Base-by-base conservation (phyloP, 2,329 filamentous ascomycete genomes). In the Blastomyces emzantsi region DNA sequence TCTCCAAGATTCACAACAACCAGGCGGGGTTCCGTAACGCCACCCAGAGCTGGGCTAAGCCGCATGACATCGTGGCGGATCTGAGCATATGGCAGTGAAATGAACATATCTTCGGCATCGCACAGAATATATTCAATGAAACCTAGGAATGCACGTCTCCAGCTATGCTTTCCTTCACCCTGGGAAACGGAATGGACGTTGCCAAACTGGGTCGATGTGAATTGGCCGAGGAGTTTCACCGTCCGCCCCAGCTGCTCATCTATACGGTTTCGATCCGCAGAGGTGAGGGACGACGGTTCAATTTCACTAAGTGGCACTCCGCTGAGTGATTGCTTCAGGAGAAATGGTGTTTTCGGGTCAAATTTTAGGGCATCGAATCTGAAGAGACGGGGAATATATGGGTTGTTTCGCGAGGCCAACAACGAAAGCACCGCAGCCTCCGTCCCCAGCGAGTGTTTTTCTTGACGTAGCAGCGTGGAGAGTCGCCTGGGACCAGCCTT, bases 81-180 rank as follows among this genome's bases (percentile, higher is more conserved):
- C 62, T 79, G 78, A 11, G 80, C 77, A 67, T 85, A 85, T 0
- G 83, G 83, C 7, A 85, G 70, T 64, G 79, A 81, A 67, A 86
- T 78, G 15, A 85, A 79, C 72, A 82, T 81, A 64, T 86, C 83
- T 69, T 86, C 84, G 19, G 79, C 81, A 67, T 86, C 83, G 19
- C 82, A 81, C 30, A 86, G 73, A 9, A 80, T 73, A 13, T 77
- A 74, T 69, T 85, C 83, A 25, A 85, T 73, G 49, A 85, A 75
- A 6, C 70, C 68, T 30, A 79, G 72, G 67, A 85, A 86, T 15
- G 79, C 80, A 63, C 81, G 77, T 62, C 76, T 75, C 84, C 84
- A 86, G 2, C 79, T 80, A n/a, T 67, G 69, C 63, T 72, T 77
- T 19, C 82, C 81, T 30, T 71, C 71, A n/a, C 78, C 77, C 17